Evolutionary conservation across 805 yeast species (phyloP).

Genomic region (Wickerhamiella hasegawae): DNA sequence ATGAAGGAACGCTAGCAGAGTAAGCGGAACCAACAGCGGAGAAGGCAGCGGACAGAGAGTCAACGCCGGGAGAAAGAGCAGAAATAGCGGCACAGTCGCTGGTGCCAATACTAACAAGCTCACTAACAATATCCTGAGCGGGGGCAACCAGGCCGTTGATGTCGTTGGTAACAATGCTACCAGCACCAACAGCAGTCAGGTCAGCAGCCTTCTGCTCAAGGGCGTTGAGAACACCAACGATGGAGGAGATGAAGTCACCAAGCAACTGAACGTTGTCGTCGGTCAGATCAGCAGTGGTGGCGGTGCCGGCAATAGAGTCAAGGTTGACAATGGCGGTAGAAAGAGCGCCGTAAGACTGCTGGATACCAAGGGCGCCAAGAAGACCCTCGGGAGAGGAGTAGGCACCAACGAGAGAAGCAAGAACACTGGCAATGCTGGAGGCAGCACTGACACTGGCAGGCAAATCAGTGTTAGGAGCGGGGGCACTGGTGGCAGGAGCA

Average conservation of each 20-base stretch:
- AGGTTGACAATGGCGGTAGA: constrained; percentile 8
- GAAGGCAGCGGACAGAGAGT: constrained; percentile 4
- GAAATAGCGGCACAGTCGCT: constrained; percentile 2
- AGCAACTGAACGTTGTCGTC: not conserved
- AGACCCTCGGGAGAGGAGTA: constrained; percentile 12
- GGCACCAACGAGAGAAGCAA: constrained; percentile 6
- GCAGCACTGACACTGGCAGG: constrained; percentile 2
- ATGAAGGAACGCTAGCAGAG: too few relatives aligned
- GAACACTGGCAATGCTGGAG: constrained; percentile 36
- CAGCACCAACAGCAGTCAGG: constrained; percentile 13
- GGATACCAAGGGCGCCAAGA: constrained; percentile 16
- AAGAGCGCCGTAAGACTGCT: constrained; percentile 8
- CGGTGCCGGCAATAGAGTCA: constrained; percentile 3
- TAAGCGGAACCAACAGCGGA: constrained; percentile 4
- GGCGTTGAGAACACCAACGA: constrained; percentile 9
- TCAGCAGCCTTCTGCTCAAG: constrained; percentile 14
- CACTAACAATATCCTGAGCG: constrained; percentile 8
- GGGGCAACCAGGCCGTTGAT: constrained; percentile 7
- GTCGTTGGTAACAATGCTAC: constrained; percentile 11
- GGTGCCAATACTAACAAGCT: constrained; percentile 2
- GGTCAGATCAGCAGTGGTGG: not conserved
- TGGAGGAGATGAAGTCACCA: not conserved
- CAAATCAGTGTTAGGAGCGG: too few relatives aligned
- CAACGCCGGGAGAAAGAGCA: constrained; percentile 2
- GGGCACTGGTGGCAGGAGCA: too few relatives aligned